Percentiles rank a stretch among this genome's conserved stretches.
These are phyloP conservation scores for Pyrrhoderma lamaoense DNA, from an alignment of 1,284 basidiomycete genomes.

Conservation along the genomic window DNA sequence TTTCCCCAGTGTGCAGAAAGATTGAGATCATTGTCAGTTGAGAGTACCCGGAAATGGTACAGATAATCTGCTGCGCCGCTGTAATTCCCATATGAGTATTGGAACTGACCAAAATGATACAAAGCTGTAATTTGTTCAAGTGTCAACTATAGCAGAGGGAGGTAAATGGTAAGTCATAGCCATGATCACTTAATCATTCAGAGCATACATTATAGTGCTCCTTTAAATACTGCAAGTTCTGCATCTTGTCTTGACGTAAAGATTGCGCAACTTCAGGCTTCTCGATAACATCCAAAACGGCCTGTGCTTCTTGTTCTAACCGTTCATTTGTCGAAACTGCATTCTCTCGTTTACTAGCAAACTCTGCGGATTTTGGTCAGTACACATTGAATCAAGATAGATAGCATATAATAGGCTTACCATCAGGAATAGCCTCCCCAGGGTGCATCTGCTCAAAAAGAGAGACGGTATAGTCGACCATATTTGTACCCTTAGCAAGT, in stretches of 20 bases:
- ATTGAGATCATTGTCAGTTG: conserved; percentile 86
- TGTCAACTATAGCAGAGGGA: conserved; percentile 57
- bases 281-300: conserved; percentile 92
- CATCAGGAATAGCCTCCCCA: conserved; percentile 57
- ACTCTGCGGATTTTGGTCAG: conserved; percentile 45
- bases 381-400: neutral
- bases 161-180: neutral
- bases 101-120: conserved; percentile 98
- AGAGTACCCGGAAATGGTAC: conserved; percentile 97
- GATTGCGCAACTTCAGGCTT: conserved; percentile 92
- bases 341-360: conserved; percentile 71
- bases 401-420: conserved; percentile 34
- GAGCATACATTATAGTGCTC: conserved; percentile 81
- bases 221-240: conserved; percentile 91
- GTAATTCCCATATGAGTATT: conserved; percentile 97
- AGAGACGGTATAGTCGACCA: conserved; percentile 85
- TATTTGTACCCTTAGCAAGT: conserved; percentile 92
- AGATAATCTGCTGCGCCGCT: conserved; percentile 94
- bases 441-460: conserved; percentile 76
- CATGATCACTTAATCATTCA: no score
- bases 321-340: conserved; percentile 80
- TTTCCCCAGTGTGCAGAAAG: conserved; percentile 98
- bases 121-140: conserved; percentile 92
- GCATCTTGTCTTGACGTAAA: conserved; percentile 90
- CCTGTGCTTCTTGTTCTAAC: conserved; percentile 84